A percentile compares a stretch with the other conserved stretches of the same genome.
Evolutionary conservation across 2,329 filamentous ascomycete species (phyloP).

Genomic region (Fusarium nygamai): DNA sequence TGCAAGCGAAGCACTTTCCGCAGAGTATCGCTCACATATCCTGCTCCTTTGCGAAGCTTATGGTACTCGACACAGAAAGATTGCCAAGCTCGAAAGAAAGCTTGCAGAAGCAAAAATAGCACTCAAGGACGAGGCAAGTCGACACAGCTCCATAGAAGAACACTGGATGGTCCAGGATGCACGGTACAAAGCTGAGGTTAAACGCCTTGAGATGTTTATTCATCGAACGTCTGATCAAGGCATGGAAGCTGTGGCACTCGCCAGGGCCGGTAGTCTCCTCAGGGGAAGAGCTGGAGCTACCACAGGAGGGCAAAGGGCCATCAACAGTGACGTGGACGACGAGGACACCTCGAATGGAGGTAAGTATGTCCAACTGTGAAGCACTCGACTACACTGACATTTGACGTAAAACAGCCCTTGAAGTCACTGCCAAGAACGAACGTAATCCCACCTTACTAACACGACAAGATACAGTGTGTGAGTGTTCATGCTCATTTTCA

Average conservation of each 20-base stretch:
- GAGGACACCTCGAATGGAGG: background rate
- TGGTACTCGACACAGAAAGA: slow-evolving; percentile 41
- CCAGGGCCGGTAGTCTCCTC: slow-evolving; percentile 54
- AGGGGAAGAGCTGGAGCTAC: slow-evolving; percentile 3
- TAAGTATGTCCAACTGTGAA: slow-evolving; percentile 1
- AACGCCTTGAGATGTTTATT: slow-evolving; percentile 47
- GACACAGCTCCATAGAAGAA: slow-evolving; percentile 42
- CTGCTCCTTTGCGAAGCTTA: slow-evolving; percentile 52
- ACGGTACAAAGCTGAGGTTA: slow-evolving; percentile 45
- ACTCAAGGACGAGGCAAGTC: slow-evolving; percentile 47
- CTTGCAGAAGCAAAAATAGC: slow-evolving; percentile 50
- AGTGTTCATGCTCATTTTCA: background rate
- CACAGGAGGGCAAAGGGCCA: background rate
- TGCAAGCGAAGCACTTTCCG: slow-evolving; percentile 49
- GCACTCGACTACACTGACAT: background rate
- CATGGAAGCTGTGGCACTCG: slow-evolving; percentile 56
- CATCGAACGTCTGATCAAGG: slow-evolving; percentile 53
- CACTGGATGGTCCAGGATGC: slow-evolving; percentile 38
- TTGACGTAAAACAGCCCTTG: slow-evolving; percentile 4
- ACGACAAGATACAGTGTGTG: slow-evolving; percentile 30
- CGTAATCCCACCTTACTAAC: background rate
- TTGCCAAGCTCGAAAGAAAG: slow-evolving; percentile 49
- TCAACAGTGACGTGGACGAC: background rate
- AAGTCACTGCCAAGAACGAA: background rate
- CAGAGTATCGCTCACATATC: slow-evolving; percentile 56